These are phyloP conservation scores for Ceratobasidium sp. DNA, from an alignment of 1,284 basidiomycete species.

Conservation along the genomic window DNA sequence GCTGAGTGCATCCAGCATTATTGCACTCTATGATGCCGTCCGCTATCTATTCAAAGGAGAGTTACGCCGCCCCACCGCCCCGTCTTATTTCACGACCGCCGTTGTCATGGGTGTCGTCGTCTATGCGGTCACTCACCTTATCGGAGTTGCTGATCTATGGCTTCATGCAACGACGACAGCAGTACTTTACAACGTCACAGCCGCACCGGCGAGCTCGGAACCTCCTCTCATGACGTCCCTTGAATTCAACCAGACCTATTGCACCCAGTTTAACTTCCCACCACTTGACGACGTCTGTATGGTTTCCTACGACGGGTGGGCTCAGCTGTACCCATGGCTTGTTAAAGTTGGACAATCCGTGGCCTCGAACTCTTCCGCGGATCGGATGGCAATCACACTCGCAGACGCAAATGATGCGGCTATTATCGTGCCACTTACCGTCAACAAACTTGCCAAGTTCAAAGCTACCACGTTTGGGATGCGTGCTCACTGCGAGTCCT, in stretches of 20 bases:
- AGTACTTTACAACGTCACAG: neutral
- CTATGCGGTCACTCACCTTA: neutral
- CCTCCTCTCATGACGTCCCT: neutral
- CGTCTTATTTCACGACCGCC: neutral
- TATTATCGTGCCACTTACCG: neutral
- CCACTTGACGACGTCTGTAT: neutral
- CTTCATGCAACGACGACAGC: conserved; percentile 9
- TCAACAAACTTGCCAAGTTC: conserved; percentile 1
- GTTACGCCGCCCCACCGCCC: neutral
- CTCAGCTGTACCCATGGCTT: neutral
- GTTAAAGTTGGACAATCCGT: neutral
- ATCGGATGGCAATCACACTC: neutral
- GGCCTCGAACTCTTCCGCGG: neutral
- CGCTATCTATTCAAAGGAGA: neutral
- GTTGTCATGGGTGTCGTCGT: neutral
- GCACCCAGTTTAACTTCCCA: neutral
- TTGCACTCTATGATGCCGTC: neutral
- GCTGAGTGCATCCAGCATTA: conserved; percentile 7
- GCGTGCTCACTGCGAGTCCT: conserved; percentile 3
- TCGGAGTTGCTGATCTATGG: conserved; percentile 8
- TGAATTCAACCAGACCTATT: neutral
- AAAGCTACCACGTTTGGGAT: conserved; percentile 14
- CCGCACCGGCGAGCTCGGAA: neutral
- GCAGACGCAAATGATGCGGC: conserved; percentile 13
- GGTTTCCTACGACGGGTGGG: neutral